Conservation (phyloP, 495 filamentous ascomycete genomes). For the Lichina pygmaea region DNA sequence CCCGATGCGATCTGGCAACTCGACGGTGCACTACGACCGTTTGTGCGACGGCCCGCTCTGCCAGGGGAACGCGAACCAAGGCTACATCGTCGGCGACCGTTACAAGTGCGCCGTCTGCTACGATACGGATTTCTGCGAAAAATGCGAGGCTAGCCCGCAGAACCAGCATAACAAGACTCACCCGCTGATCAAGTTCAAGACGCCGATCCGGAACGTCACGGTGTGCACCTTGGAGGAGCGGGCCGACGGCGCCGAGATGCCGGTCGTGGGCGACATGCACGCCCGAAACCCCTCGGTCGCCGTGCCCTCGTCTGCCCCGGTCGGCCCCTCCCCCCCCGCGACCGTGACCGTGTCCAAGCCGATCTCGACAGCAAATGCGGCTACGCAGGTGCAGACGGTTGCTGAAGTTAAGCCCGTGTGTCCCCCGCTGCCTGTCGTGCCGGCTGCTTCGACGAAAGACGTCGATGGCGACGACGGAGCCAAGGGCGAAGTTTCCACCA, state of each 20-base stretch:
- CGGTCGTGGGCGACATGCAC: conserved; percentile 39
- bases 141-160: conserved; percentile 65
- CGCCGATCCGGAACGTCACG: conserved; percentile 64
- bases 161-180: conserved; percentile 83
- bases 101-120: conserved; percentile 97
- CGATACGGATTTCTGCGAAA: conserved; percentile 88
- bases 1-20: conserved; percentile 4
- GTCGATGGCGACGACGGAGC: not conserved
- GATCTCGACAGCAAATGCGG: conserved; percentile 19
- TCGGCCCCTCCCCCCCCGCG: conserved; percentile 17
- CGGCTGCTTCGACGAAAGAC: not conserved
- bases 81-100: conserved; percentile 60
- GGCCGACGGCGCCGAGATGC: conserved; percentile 27
- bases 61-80: conserved; percentile 19
- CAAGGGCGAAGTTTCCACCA: not conserved
- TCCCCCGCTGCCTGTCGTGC: conserved; percentile 14
- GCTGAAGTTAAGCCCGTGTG: conserved; percentile 33
- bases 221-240: conserved; percentile 67
- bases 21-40: conserved; percentile 43
- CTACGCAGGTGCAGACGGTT: conserved; percentile 42
- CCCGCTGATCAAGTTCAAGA: conserved; percentile 92
- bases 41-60: conserved; percentile 93
- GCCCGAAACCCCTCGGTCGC: conserved; percentile 13
- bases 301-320: not conserved
- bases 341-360: conserved; percentile 18